phyloP scores from a whole-genome alignment of 1,284 basidiomycete species.

The Phaffia rhodozyma region DNA sequence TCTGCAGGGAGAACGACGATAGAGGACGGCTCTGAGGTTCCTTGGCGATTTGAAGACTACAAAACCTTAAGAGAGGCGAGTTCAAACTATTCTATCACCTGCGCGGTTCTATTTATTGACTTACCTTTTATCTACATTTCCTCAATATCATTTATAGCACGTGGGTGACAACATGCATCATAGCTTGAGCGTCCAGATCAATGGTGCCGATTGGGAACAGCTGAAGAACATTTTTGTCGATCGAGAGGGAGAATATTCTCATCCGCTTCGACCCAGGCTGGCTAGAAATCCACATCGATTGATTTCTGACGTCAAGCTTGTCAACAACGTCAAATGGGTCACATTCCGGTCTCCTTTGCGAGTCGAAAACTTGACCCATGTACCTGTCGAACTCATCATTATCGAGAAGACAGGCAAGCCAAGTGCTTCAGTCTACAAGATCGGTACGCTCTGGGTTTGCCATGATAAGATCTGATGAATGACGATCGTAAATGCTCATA shows the following conservation, averaged over 20 bases:
- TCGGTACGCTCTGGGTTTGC: slow-evolving; percentile 43
- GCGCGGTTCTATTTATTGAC: not conserved
- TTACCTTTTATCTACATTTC: slow-evolving; percentile 6
- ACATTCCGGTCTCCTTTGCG: slow-evolving; percentile 90
- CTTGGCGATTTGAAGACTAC: slow-evolving; percentile 98
- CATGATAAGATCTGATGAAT: not conserved
- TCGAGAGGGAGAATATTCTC: slow-evolving; percentile 83
- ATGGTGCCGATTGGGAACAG: slow-evolving; percentile 83
- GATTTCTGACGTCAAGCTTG: slow-evolving; percentile 79
- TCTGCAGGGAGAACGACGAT: slow-evolving; percentile 42
- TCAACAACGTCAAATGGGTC: slow-evolving; percentile 90
- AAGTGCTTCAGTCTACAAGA: slow-evolving; percentile 68
- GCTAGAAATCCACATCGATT: slow-evolving; percentile 69
- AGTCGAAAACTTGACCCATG: slow-evolving; percentile 81
- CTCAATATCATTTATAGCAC: slow-evolving; percentile 45
- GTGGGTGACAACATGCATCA: slow-evolving; percentile 67
- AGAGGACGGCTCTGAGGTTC: slow-evolving; percentile 61
- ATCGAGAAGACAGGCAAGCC: slow-evolving; percentile 77
- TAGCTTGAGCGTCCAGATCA: slow-evolving; percentile 67
- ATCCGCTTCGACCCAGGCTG: slow-evolving; percentile 67
- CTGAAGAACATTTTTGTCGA: slow-evolving; percentile 84
- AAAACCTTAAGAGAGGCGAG: slow-evolving; percentile 80
- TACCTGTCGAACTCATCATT: slow-evolving; percentile 85
- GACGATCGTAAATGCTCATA: not conserved
- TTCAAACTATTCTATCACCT: not conserved